Evolutionary conservation across 2,329 filamentous ascomycete genomes (phyloP).

Genomic region (Aurifilum marmelostoma): DNA sequence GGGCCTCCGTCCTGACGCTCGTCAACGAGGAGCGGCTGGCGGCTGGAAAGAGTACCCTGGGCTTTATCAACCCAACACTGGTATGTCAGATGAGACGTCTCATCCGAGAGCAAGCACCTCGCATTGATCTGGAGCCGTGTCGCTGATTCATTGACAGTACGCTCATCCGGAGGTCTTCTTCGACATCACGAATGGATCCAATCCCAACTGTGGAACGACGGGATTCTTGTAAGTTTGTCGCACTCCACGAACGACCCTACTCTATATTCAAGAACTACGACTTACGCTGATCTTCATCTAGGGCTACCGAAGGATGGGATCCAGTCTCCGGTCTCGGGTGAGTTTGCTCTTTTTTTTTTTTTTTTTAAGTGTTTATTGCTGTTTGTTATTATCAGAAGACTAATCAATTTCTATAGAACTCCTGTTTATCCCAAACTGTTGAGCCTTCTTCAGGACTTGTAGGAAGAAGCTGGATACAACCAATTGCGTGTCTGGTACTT

Average conservation of each 20-base stretch:
- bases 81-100: slow-evolving; percentile 10
- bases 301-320: slow-evolving; percentile 45
- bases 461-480: neutral
- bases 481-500: too few species aligned
- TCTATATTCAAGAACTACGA: neutral
- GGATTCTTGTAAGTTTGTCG: slow-evolving; percentile 40
- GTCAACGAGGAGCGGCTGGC: slow-evolving; percentile 65
- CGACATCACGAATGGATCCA: slow-evolving; percentile 43
- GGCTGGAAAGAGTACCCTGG: slow-evolving; percentile 46
- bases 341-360: too few species aligned
- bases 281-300: neutral
- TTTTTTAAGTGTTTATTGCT: neutral
- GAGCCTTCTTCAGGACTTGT: slow-evolving; percentile 37
- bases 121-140: too few species aligned
- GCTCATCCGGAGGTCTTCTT: slow-evolving; percentile 36
- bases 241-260: neutral
- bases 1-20: slow-evolving; percentile 61
- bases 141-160: slow-evolving; percentile 29
- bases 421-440: slow-evolving; percentile 41
- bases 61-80: slow-evolving; percentile 39
- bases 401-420: slow-evolving; percentile 30
- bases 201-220: slow-evolving; percentile 41
- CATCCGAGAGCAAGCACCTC: too few species aligned
- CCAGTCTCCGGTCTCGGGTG: slow-evolving; percentile 43
- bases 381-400: neutral